Evolutionary conservation across 192 early-diverging fungal genomes (phyloP), one percentile per base, ranked within the genome.

Genomic region (Phycomyces blakesleeanus): DNA sequence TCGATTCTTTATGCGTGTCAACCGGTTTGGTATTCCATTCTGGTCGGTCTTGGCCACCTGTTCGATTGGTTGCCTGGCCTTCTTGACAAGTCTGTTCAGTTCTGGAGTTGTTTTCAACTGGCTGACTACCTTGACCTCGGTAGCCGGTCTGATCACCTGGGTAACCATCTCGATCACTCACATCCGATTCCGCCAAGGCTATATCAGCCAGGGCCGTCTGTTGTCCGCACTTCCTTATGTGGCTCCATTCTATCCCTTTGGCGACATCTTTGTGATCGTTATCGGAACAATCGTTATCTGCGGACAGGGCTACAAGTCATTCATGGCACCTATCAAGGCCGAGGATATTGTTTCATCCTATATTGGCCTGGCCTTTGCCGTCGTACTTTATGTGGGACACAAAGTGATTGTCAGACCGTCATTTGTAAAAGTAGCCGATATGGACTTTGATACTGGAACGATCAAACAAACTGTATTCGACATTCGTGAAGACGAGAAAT

Each of bases 111-210:
- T 89, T 9, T 94, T 92, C 63, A 71, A 53, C 37, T 87, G 83
- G 72, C 69, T 86, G 29, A 75, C 85, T 55, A 82, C 78, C 40
- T 68, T 87, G 16, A 81, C 88, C 16, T 86, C 89, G 1, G 83
- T 93, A 24, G 77, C 88, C 6, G 86, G 91, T 21, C 87, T 95
- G 59, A 74, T 87, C n/a, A 89, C 88, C 55, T 95, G 93, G 93
- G 57, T 92, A 22, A 82, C 85, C 39, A 95, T 95, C 69, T 80
- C 82, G 16, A 59, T 92, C 39, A 86, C 85, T 24, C 91, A 95
- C 66, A 79, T 87, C 69, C 86, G 91, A 41, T 95, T 93, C 81
- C 87, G 90, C 52, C 82, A 81, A 37, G 91, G 90, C 21, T 85
- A 81, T 59, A 60, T 83, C 25, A 78, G 73, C 25, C 93, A 95